Percentiles rank a stretch among this genome's conserved stretches.
Evolutionary conservation across 2,329 filamentous ascomycete species (phyloP).

Genomic region (Exserohilum rostratum): DNA sequence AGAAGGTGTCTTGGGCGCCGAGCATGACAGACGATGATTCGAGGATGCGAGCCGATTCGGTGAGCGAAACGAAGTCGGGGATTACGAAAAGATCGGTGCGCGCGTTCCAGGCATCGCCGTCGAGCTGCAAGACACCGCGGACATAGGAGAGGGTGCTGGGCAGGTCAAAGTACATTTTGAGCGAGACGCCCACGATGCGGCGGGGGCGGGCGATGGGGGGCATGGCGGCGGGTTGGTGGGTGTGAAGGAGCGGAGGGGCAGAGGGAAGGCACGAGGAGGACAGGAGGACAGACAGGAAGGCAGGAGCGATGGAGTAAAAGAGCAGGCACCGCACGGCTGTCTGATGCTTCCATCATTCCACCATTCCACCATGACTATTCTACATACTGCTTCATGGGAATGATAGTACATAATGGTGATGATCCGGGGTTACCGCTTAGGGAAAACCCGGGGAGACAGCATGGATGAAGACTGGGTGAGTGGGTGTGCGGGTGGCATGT

Average conservation of each 20-base stretch:
- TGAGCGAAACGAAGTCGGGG: constrained; percentile 75
- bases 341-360: neutral
- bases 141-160: constrained; percentile 62
- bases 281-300: neutral
- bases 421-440: constrained; percentile 7
- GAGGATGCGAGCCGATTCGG: constrained; percentile 59
- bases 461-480: constrained; percentile 5
- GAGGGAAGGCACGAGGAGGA: neutral
- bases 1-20: constrained; percentile 78
- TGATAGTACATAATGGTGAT: constrained; percentile 1
- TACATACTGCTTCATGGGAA: neutral
- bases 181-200: constrained; percentile 73
- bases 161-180: constrained; percentile 82
- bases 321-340: no score
- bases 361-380: neutral
- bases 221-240: constrained; percentile 23
- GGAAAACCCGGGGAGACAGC: constrained; percentile 7
- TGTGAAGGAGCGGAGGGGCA: neutral
- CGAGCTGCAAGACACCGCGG: constrained; percentile 50
- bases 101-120: constrained; percentile 60
- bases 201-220: constrained; percentile 52
- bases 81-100: constrained; percentile 76
- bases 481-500: constrained; percentile 1
- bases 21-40: constrained; percentile 62
- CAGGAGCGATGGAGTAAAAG: neutral